Conservation (phyloP, 352 stramenopile genomes). For the Pythium scleroteichum region DNA sequence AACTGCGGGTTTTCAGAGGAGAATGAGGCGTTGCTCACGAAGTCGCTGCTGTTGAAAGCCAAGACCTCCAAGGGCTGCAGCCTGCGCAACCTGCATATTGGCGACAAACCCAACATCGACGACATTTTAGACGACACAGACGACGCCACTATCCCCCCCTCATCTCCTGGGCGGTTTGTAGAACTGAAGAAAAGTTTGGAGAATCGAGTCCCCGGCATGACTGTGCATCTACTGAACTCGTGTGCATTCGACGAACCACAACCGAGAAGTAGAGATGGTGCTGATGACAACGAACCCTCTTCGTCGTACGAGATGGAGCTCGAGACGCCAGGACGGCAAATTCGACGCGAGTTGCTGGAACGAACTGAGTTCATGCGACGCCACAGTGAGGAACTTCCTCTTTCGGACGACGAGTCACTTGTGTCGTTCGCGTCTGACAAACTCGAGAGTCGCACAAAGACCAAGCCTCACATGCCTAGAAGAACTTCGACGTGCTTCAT, state of each 20-base stretch:
- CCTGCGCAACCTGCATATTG: slow-evolving; percentile 14
- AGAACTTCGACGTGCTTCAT: not conserved
- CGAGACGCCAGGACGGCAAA: slow-evolving; percentile 21
- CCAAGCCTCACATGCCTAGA: not conserved
- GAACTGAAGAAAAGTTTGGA: slow-evolving; percentile 20
- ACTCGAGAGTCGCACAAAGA: not conserved
- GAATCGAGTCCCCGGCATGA: slow-evolving; percentile 1
- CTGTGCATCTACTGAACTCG: slow-evolving; percentile 11
- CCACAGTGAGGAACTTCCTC: slow-evolving; percentile 28
- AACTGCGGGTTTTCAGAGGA: slow-evolving; percentile 32
- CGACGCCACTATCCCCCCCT: not conserved
- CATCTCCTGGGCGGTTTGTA: slow-evolving; percentile 3
- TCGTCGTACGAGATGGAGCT: slow-evolving; percentile 1
- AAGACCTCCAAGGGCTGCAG: slow-evolving; percentile 6
- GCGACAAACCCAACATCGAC: slow-evolving; percentile 13
- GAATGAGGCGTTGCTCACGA: slow-evolving; percentile 16
- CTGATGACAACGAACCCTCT: not conserved
- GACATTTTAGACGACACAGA: slow-evolving; percentile 21
- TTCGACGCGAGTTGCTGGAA: slow-evolving; percentile 23
- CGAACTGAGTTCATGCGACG: slow-evolving; percentile 28
- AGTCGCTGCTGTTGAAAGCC: slow-evolving; percentile 10
- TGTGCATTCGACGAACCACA: not conserved
- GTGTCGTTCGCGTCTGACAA: slow-evolving; percentile 21
- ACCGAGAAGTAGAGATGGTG: not conserved
- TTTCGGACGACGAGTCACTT: slow-evolving; percentile 22